Evolutionary conservation across 495 filamentous ascomycete genomes (phyloP), one percentile per base, ranked within the genome.

Genomic region (Penicilliopsis zonata): DNA sequence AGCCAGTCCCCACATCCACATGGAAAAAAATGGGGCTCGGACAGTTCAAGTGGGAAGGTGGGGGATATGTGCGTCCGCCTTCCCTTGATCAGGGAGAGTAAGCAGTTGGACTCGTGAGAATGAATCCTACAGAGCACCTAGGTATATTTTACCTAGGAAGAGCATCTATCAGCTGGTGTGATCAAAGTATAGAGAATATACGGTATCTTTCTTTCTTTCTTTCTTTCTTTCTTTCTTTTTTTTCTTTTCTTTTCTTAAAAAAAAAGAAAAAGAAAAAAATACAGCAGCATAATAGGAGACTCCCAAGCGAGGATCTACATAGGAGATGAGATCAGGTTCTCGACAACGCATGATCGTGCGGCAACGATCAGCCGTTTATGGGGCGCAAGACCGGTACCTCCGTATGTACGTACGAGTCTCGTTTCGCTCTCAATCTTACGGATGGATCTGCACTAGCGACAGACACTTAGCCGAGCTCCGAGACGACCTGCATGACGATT

Each of bases 401-500:
- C n/a, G 4, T 23, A 6, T 6, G 21, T 23, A 6, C 21, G 16
- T 21, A 33, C 13, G 18, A 22, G 18, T 17, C 16, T 14, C 28
- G 30, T 27, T 27, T n/a, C n/a, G n/a, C 21, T 23, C 21, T n/a
- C 21, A 23, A 23, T 23, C n/a, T n/a, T n/a, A n/a, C n/a, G n/a
- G n/a, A n/a, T 12, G 41, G 50, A 53, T 53, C 50, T 53, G 50
- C 50, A 53, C 50, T 53, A 53, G 38, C 34, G 38, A 43, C 37
- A 46, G 33, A n/a, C n/a, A n/a, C n/a, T n/a, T 27, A 27, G 25
- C 25, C 25, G 25, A 27, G 25, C 25, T n/a, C 25, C 25, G 25
- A 27, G 14, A 27, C 14, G n/a, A 27, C 21, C 21, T 10, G 6
- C 14, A n/a, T 12, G 25, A 5, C 10, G 4, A 27, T 4, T 27